Conservation (phyloP, 129 eudicot genomes). For the Flaveria robusta region DNA sequence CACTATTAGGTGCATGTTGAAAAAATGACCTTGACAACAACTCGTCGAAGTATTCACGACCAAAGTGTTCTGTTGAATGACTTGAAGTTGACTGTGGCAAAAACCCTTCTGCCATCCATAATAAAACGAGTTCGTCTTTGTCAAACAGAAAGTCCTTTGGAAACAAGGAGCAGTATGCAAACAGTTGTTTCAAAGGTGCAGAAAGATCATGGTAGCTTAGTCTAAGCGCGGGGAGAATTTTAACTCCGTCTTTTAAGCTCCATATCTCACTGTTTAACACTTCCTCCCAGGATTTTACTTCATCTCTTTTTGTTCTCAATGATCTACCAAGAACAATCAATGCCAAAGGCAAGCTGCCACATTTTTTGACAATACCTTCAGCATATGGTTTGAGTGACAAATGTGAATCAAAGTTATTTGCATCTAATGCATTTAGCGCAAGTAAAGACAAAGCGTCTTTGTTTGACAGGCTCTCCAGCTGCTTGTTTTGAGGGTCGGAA, state of each 20-base stretch:
- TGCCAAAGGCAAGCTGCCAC: slow-evolving; percentile 1
- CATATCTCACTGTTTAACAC: background rate
- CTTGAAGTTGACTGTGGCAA: background rate
- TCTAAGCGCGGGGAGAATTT: background rate
- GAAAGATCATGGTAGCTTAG: slow-evolving; percentile 15
- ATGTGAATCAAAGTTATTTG: slow-evolving; percentile 8
- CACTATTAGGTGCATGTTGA: background rate
- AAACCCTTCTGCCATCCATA: slow-evolving; percentile 14
- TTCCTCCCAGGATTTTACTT: background rate
- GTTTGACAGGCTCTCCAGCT: background rate
- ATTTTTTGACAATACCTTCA: background rate
- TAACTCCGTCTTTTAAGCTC: background rate
- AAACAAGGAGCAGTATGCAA: slow-evolving; percentile 12
- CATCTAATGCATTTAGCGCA: slow-evolving; percentile 3
- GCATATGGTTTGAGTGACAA: background rate
- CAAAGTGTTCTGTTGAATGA: background rate
- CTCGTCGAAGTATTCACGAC: background rate
- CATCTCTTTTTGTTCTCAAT: background rate
- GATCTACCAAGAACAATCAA: background rate
- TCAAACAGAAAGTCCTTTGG: background rate
- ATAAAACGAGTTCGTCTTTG: background rate
- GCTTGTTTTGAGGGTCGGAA: background rate
- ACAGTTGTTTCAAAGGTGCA: background rate
- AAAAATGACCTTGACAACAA: slow-evolving; percentile 12
- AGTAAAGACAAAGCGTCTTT: background rate